phyloP scores from a whole-genome alignment of 805 yeast species.

The Tetrapisispora nanseiensis region DNA sequence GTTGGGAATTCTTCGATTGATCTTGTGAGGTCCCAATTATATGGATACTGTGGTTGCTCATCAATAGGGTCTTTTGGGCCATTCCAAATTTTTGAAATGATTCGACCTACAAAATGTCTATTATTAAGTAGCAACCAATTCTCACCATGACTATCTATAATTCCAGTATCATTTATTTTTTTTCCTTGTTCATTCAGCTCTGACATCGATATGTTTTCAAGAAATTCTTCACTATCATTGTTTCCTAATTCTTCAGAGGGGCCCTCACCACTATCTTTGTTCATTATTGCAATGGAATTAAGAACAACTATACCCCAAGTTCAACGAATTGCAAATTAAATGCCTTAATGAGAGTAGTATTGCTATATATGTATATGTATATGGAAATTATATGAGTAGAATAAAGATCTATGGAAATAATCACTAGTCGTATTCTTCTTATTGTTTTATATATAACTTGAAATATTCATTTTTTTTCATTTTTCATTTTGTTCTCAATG shows the following conservation, averaged over 20 bases:
- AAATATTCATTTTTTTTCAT: no score
- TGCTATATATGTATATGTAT: no score
- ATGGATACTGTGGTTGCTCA: constrained; percentile 35
- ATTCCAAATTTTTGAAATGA: constrained; percentile 36
- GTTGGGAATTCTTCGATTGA: constrained; percentile 38
- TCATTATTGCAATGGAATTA: no score
- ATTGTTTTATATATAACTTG: no score
- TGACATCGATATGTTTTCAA: neutral
- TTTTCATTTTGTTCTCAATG: no score
- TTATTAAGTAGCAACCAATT: constrained; percentile 17
- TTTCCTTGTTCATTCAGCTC: neutral
- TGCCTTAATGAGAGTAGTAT: no score
- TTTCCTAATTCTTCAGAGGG: neutral
- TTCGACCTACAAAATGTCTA: constrained; percentile 5
- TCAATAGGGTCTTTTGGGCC: constrained; percentile 47
- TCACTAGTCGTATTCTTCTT: no score
- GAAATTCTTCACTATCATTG: neutral
- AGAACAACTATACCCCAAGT: no score
- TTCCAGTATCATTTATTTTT: neutral
- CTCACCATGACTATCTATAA: constrained; percentile 3
- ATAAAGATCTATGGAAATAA: no score
- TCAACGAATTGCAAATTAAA: no score
- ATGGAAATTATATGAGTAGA: no score
- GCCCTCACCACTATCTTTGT: neutral
- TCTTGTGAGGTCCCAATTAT: constrained; percentile 12